Percentiles rank a stretch among this genome's conserved stretches.
Conservation (phyloP, 768 basidiomycete genomes). For the Boletales sp. region DNA sequence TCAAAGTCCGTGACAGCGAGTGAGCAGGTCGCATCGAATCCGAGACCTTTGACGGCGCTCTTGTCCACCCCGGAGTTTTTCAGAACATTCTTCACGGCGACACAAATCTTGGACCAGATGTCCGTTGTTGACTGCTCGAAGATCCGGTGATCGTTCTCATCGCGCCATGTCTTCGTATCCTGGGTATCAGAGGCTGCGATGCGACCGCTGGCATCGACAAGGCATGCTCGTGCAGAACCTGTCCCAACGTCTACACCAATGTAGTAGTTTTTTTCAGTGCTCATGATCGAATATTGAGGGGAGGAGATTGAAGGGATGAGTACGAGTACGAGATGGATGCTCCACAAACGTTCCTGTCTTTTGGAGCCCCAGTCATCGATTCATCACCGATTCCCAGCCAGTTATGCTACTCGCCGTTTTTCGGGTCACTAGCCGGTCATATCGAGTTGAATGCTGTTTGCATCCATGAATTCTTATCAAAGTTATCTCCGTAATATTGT, state of each 20-base stretch:
- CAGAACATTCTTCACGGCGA: slow-evolving; percentile 62
- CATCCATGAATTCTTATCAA: no score
- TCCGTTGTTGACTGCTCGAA: slow-evolving; percentile 94
- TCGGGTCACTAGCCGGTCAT: neutral
- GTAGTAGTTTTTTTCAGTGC: slow-evolving; percentile 44
- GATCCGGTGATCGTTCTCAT: slow-evolving; percentile 80
- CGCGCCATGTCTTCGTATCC: slow-evolving; percentile 82
- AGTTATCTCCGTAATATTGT: no score
- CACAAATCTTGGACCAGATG: slow-evolving; percentile 75
- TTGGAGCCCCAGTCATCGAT: neutral
- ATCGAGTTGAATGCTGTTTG: no score
- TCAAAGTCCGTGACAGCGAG: slow-evolving; percentile 77
- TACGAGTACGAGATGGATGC: slow-evolving; percentile 4
- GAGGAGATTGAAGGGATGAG: neutral
- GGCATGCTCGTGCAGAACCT: slow-evolving; percentile 85
- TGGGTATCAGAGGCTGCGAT: slow-evolving; percentile 78
- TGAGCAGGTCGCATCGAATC: slow-evolving; percentile 97
- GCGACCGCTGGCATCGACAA: slow-evolving; percentile 66
- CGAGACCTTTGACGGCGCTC: slow-evolving; percentile 73
- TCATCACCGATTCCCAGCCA: neutral
- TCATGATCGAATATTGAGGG: slow-evolving; percentile 26
- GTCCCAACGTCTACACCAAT: slow-evolving; percentile 88
- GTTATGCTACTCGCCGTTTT: neutral
- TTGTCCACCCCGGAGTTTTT: slow-evolving; percentile 52
- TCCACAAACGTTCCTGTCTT: slow-evolving; percentile 9